These are phyloP conservation scores for Podila epicladia DNA, from an alignment of 192 early-diverging fungal species.

Conservation along the genomic window DNA sequence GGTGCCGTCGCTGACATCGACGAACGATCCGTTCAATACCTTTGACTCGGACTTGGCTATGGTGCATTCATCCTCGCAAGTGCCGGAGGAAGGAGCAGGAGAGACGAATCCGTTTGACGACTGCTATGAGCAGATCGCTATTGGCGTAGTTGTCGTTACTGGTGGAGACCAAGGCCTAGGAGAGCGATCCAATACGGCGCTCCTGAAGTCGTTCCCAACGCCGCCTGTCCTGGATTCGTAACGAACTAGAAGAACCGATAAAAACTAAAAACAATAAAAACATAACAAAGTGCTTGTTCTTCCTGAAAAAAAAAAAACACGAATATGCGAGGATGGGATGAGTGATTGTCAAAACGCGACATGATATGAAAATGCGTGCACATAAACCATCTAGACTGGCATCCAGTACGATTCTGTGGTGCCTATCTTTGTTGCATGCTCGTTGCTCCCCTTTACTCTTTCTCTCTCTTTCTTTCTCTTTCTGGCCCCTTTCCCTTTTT, in stretches of 20 bases:
- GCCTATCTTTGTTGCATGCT: too few species aligned
- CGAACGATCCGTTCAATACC: slow-evolving; percentile 45
- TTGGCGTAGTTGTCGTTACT: too few species aligned
- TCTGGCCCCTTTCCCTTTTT: too few species aligned
- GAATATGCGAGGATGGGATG: too few species aligned
- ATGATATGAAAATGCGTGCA: too few species aligned
- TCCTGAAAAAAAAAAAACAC: too few species aligned
- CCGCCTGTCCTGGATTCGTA: slow-evolving; percentile 14
- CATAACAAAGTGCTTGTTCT: neutral
- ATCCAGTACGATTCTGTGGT: too few species aligned
- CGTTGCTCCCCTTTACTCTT: too few species aligned
- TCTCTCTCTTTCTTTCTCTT: too few species aligned
- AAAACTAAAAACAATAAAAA: slow-evolving; percentile 1
- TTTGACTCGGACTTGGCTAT: slow-evolving; percentile 42
- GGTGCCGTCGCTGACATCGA: slow-evolving; percentile 45
- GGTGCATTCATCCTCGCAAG: neutral
- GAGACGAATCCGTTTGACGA: neutral
- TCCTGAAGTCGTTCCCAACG: slow-evolving; percentile 27
- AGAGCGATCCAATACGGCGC: slow-evolving; percentile 19
- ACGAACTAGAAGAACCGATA: neutral
- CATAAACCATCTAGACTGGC: too few species aligned
- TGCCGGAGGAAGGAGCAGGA: slow-evolving; percentile 5
- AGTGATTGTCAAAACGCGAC: too few species aligned
- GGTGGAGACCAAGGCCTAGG: neutral
- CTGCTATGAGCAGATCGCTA: neutral